Conservation (phyloP, 2,329 filamentous ascomycete genomes). For the Triangularia verruculosa region DNA sequence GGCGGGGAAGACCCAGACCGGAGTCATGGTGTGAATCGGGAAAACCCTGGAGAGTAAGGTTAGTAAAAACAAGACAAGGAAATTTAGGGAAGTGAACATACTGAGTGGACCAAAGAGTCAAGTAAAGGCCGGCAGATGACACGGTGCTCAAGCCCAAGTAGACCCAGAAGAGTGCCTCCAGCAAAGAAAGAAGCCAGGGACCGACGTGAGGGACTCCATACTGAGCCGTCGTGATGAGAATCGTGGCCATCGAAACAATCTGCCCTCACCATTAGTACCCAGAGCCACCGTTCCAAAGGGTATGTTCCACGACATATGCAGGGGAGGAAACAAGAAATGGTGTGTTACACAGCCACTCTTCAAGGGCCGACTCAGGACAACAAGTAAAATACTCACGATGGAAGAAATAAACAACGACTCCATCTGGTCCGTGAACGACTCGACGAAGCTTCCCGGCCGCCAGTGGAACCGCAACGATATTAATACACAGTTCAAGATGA, state of each 20-base stretch:
- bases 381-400: slow-evolving; percentile 43
- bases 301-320: background rate
- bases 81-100: slow-evolving; percentile 31
- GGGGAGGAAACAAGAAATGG: background rate
- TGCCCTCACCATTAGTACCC: background rate
- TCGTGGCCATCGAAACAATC: slow-evolving; percentile 55
- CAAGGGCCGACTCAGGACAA: background rate
- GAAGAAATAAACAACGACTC: slow-evolving; percentile 77
- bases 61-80: background rate
- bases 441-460: slow-evolving; percentile 66
- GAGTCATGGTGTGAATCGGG: slow-evolving; percentile 79
- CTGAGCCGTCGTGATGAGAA: slow-evolving; percentile 74
- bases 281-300: background rate
- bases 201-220: slow-evolving; percentile 65
- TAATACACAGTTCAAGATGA: slow-evolving; percentile 59
- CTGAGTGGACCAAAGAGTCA: slow-evolving; percentile 66
- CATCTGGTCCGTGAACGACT: slow-evolving; percentile 71
- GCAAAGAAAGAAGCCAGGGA: slow-evolving; percentile 56
- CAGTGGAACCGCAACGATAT: slow-evolving; percentile 66
- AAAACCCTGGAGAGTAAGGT: slow-evolving; percentile 40
- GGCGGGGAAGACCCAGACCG: slow-evolving; percentile 83
- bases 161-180: slow-evolving; percentile 71
- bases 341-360: background rate
- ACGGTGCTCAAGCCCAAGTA: slow-evolving; percentile 66
- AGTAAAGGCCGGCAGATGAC: slow-evolving; percentile 68